Evolutionary conservation across 2,329 filamentous ascomycete species (phyloP), one percentile per base, ranked within the genome.

Genomic region (Fusarium luffae): DNA sequence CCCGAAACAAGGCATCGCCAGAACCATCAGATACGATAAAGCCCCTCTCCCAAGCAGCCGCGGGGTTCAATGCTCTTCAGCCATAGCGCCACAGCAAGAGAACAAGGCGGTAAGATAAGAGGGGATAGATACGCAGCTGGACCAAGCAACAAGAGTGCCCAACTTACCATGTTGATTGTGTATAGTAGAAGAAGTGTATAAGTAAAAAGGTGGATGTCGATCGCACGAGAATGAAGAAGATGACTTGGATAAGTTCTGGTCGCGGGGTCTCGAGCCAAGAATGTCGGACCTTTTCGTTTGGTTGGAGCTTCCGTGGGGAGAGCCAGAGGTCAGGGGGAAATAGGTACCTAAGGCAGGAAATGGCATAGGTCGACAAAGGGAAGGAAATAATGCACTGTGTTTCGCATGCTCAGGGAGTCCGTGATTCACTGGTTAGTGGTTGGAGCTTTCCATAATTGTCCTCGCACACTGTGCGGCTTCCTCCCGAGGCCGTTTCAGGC

Each of bases 131-230:
- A 49, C 28, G n/a, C 54, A 50, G 48, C 52, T 55, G 41, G 56
- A 54, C 28, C 37, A 42, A 40, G 47, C 34, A 56, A 54, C 44
- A 44, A n/a, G 44, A 42, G 21, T 55, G 28, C 13, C 37, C 42
- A 57, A 74, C 75, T 76, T 61, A 78, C 77, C 77, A 78, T 78
- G 66, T 59, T 74, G 70, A 54, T 63, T 61, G 69, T 68, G 41
- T 65, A 48, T 59, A 71, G 62, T 69, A 67, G 62, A 62, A 59
- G 59, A 58, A 60, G 59, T 68, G 47, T 64, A 68, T 55, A 46
- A 46, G 25, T 34, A 27, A 59, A 62, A 67, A 54, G 60, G 70
- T 69, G 56, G 61, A 61, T 73, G 66, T 71, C 63, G 74, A 75
- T 74, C 70, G 73, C 68, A 63, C 59, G 63, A 66, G 71, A 70